Conservation (phyloP, 352 stramenopile genomes). For the Pelagophyceae sp. region DNA sequence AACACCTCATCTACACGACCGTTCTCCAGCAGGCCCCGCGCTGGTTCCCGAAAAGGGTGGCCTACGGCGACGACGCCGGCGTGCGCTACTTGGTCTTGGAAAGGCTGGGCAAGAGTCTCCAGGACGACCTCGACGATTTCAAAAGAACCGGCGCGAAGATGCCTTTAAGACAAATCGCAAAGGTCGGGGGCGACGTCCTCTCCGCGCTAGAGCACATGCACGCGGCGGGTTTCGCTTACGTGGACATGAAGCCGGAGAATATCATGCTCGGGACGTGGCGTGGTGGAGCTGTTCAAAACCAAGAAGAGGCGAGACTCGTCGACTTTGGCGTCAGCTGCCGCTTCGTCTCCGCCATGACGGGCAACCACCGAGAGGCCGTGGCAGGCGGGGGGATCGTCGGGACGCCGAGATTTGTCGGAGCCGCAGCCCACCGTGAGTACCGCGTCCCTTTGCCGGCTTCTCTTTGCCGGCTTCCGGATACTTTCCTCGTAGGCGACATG, state of each 20-base stretch:
- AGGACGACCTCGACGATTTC: background rate
- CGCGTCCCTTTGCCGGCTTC: too few species aligned
- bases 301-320: constrained; percentile 1
- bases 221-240: constrained; percentile 1
- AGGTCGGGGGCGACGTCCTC: background rate
- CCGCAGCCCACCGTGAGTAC: background rate
- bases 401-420: background rate
- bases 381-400: background rate
- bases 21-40: background rate
- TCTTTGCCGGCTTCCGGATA: too few species aligned
- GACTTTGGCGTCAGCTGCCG: constrained; percentile 1
- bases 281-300: background rate
- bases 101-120: background rate
- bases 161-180: background rate
- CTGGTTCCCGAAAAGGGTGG: background rate
- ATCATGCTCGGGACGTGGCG: background rate
- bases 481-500: too few species aligned
- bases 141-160: background rate
- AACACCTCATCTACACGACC: constrained; percentile 1
- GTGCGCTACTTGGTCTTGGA: background rate
- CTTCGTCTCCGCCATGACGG: background rate
- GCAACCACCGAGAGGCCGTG: background rate
- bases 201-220: background rate
- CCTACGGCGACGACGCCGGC: background rate
- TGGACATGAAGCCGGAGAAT: constrained; percentile 17